Evolutionary conservation across 2,329 filamentous ascomycete genomes (phyloP).

Genomic region (Cordyceps tenuipes): DNA sequence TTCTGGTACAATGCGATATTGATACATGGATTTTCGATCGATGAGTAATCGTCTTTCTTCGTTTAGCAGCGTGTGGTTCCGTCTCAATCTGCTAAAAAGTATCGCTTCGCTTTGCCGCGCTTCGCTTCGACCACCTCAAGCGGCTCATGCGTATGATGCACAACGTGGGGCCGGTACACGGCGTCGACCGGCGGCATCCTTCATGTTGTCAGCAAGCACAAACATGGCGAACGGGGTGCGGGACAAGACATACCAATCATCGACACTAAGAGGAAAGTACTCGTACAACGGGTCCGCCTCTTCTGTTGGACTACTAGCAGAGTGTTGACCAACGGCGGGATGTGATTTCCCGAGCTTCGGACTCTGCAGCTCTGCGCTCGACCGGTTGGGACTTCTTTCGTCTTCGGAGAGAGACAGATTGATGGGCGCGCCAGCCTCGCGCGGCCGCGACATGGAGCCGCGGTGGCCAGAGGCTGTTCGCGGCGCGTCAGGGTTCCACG

Average conservation of each 20-base stretch:
- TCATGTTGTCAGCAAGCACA: constrained; percentile 12
- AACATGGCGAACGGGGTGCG: neutral
- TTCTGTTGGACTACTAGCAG: constrained; percentile 58
- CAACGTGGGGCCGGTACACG: constrained; percentile 84
- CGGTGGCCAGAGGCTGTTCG: constrained; percentile 15
- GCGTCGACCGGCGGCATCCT: constrained; percentile 84
- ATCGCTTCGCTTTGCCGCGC: constrained; percentile 62
- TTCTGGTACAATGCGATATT: neutral
- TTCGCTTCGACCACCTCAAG: constrained; percentile 62
- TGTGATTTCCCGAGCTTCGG: constrained; percentile 37
- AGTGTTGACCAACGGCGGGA: constrained; percentile 26
- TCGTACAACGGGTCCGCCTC: constrained; percentile 82
- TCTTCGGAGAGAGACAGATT: constrained; percentile 53
- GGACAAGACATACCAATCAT: constrained; percentile 59
- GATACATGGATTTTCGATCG: constrained; percentile 5
- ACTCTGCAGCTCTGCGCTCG: constrained; percentile 42
- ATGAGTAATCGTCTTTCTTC: neutral
- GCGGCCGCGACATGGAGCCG: constrained; percentile 11
- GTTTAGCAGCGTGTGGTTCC: neutral
- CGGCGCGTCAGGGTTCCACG: constrained; percentile 35
- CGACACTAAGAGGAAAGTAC: constrained; percentile 84
- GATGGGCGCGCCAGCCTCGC: constrained; percentile 26
- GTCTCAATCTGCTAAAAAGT: constrained; percentile 57
- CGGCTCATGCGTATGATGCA: constrained; percentile 74
- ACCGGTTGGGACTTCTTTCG: constrained; percentile 47